Evolutionary conservation across 768 basidiomycete genomes (phyloP), one percentile per base, ranked within the genome.

Genomic region (Lentinus tigrinus): DNA sequence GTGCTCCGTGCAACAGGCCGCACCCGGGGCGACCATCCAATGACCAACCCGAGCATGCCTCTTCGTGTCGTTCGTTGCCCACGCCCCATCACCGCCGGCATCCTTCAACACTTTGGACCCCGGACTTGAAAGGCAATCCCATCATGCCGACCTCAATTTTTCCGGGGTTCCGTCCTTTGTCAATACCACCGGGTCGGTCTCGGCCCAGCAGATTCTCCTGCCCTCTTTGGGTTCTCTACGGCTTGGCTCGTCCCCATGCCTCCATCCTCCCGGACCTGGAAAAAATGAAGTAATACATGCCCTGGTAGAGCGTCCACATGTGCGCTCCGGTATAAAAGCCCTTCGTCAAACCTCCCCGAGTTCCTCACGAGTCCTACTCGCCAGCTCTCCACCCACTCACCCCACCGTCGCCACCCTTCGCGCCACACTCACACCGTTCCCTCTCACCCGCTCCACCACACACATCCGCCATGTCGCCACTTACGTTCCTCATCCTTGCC

Each of bases 401-500:
- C 66, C 63, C 65, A 65, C 58, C 56, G 56, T 61, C 37, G 56
- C 64, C 60, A 55, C 55, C 42, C 57, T 40, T 54, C 51, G 13
- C 63, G 50, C 60, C 36, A 47, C 62, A n/a, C 57, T 60, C 62
- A 60, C 49, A 31, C 62, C 52, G 51, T 52, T 56, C 58, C n/a
- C n/a, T 16, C 52, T 59, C 50, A 48, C 56, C 57, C 49, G 21
- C 60, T 46, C 57, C 58, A 50, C 54, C 48, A 37, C 34, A 31
- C 60, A 50, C 5, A 52, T 61, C 47, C 39, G 60, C 63, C 51
- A 81, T 79, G 76, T 76, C 74, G 63, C 75, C 74, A 69, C 51
- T 77, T 62, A 67, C 73, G 37, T 49, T 67, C 64, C 31, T 76
- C 54, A 55, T 78, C 52, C 55, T 70, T 58, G 66, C 76, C 27